Conservation (phyloP, 495 filamentous ascomycete genomes). For the Hypoxylon cercidicola region DNA sequence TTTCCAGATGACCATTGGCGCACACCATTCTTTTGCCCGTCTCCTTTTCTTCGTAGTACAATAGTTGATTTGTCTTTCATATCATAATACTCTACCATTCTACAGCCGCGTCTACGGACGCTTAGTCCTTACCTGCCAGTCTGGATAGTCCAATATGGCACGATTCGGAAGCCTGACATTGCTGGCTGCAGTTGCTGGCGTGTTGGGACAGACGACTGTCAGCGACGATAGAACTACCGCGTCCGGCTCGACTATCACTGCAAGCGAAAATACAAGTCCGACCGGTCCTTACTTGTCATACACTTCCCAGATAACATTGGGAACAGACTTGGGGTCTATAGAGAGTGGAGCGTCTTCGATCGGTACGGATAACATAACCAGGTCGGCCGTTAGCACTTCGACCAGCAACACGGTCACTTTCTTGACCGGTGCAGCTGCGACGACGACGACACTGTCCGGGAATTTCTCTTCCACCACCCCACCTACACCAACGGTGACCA, state of each 20-base stretch:
- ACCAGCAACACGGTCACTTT: conserved; percentile 50
- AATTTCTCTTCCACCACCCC: conserved; percentile 53
- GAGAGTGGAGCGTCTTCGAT: conserved; percentile 35
- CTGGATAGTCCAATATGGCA: conserved; percentile 33
- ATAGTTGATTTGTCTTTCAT: conserved; percentile 2
- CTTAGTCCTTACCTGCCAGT: conserved; percentile 8
- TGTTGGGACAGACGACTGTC: conserved; percentile 38
- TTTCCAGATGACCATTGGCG: conserved; percentile 7
- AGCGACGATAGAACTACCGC: conserved; percentile 48
- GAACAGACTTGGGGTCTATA: conserved; percentile 35
- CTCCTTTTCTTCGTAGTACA: conserved; percentile 3
- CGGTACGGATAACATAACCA: conserved; percentile 56
- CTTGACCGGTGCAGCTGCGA: conserved; percentile 52
- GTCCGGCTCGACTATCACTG: conserved; percentile 45
- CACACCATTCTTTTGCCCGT: conserved; percentile 10
- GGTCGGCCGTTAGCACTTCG: conserved; percentile 39
- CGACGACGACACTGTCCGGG: conserved; percentile 41
- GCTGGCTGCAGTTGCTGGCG: conserved; percentile 30
- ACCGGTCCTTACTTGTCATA: conserved; percentile 53
- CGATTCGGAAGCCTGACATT: conserved; percentile 32
- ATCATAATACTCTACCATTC: background rate
- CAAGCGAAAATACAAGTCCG: conserved; percentile 38
- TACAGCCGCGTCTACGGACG: conserved; percentile 18
- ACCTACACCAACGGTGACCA: conserved; percentile 60
- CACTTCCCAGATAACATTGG: conserved; percentile 49